These are phyloP conservation scores for Cyclotella atomus DNA, from an alignment of 108 stramenopile genomes.

Conservation along the genomic window DNA sequence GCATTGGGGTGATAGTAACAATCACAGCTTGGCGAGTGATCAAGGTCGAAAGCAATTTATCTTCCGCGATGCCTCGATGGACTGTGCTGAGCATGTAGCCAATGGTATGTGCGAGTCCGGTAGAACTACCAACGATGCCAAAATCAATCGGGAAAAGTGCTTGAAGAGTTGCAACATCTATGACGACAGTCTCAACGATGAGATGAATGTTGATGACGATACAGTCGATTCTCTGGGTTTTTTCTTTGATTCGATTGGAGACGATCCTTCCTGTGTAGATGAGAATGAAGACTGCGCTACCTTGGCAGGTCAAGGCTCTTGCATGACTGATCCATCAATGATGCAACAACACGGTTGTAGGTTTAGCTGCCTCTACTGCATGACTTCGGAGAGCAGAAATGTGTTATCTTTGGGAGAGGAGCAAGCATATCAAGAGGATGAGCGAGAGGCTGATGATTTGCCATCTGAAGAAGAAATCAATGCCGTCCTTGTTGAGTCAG, in stretches of 20 bases:
- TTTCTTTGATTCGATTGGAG: conserved; percentile 21
- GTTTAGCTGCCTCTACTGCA: conserved; percentile 37
- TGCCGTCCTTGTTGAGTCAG: conserved; percentile 29
- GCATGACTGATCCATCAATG: conserved; percentile 23
- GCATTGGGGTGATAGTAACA: conserved; percentile 33
- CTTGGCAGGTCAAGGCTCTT: conserved; percentile 13
- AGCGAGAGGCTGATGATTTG: conserved; percentile 18
- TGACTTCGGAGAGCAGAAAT: conserved; percentile 18
- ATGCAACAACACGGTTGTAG: conserved; percentile 35
- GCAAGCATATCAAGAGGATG: conserved; percentile 17
- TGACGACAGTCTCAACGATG: neutral
- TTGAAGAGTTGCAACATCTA: conserved; percentile 43
- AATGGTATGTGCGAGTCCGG: conserved; percentile 44
- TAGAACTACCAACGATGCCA: neutral
- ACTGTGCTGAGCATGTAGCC: conserved; percentile 40
- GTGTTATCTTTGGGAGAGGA: conserved; percentile 15
- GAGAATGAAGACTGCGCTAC: conserved; percentile 26
- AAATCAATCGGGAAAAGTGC: conserved; percentile 30
- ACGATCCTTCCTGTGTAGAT: conserved; percentile 23
- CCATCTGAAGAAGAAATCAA: conserved; percentile 23
- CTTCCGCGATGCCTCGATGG: conserved; percentile 22
- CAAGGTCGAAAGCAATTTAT: conserved; percentile 50
- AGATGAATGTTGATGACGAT: neutral
- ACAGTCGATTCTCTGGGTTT: conserved; percentile 5
- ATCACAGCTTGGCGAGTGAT: conserved; percentile 44